Evolutionary conservation across 73 alveolate genomes (phyloP).

Genomic region (Halteria grandinella): DNA sequence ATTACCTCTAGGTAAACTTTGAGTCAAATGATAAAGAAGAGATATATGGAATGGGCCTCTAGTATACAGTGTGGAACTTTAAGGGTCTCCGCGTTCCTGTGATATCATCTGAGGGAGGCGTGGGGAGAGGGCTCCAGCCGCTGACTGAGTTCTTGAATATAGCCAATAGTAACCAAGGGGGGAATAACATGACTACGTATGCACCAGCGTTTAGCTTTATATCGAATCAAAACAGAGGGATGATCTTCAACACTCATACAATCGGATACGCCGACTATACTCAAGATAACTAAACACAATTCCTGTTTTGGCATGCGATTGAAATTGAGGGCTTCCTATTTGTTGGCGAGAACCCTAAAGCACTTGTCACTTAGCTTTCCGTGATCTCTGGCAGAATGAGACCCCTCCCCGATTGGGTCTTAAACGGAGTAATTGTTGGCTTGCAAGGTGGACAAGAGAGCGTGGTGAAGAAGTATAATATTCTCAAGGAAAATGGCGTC

Average conservation of each 20-base stretch:
- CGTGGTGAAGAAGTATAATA: constrained; percentile 5
- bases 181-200: constrained; percentile 44
- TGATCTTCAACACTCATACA: constrained; percentile 17
- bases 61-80: constrained; percentile 50
- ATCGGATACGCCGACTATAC: constrained; percentile 12
- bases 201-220: constrained; percentile 44
- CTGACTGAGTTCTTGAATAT: constrained; percentile 22
- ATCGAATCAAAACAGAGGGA: constrained; percentile 30
- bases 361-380: not conserved
- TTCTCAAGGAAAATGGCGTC: constrained; percentile 36
- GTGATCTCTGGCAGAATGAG: constrained; percentile 36
- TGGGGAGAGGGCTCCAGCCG: constrained; percentile 56
- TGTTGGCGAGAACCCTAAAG: constrained; percentile 22
- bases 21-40: constrained; percentile 40
- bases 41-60: constrained; percentile 56
- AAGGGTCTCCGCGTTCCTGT: constrained; percentile 57
- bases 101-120: constrained; percentile 55
- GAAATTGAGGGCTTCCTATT: constrained; percentile 16
- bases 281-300: not conserved
- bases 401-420: constrained; percentile 58
- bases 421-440: constrained; percentile 52
- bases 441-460: constrained; percentile 46
- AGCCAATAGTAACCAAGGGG: constrained; percentile 21
- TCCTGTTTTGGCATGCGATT: constrained; percentile 5
- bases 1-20: not conserved